phyloP scores from a whole-genome alignment of 2,329 filamentous ascomycete genomes.

The Fusarium sacchari region DNA sequence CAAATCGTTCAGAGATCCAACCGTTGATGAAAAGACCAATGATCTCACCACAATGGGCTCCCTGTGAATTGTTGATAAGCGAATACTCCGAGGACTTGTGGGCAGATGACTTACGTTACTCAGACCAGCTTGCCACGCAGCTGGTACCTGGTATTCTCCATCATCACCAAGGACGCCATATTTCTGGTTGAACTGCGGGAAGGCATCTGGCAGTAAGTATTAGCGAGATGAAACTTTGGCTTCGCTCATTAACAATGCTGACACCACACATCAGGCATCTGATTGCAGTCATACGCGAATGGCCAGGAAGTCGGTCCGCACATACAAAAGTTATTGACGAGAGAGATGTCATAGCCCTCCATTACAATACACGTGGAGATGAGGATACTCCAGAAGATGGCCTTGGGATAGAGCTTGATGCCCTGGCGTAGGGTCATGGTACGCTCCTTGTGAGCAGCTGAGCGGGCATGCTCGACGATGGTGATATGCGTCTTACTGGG shows the following conservation, averaged over 20 bases:
- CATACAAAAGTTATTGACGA: constrained; percentile 40
- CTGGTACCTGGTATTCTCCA: constrained; percentile 65
- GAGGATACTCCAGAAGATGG: constrained; percentile 37
- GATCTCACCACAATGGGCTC: constrained; percentile 70
- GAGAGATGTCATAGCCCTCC: constrained; percentile 38
- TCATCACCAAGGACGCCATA: constrained; percentile 61
- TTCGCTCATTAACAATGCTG: neutral
- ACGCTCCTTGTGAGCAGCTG: constrained; percentile 38
- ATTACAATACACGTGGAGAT: constrained; percentile 40
- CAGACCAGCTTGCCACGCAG: constrained; percentile 70
- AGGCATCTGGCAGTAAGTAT: constrained; percentile 54
- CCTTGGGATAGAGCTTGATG: constrained; percentile 38
- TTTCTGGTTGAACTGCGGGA: constrained; percentile 67
- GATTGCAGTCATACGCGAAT: neutral
- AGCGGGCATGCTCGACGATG: constrained; percentile 38
- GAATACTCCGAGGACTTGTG: neutral
- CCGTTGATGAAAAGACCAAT: constrained; percentile 74
- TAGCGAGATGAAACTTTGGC: constrained; percentile 7
- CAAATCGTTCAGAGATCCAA: constrained; percentile 72
- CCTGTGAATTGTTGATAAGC: constrained; percentile 47
- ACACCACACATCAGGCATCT: neutral
- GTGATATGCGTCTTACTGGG: constrained; percentile 29
- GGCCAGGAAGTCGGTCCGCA: neutral
- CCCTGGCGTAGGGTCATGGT: constrained; percentile 39
- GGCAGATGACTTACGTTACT: constrained; percentile 57